Base-by-base conservation (phyloP, 805 yeast species). In the Metschnikowia henanensis region DNA sequence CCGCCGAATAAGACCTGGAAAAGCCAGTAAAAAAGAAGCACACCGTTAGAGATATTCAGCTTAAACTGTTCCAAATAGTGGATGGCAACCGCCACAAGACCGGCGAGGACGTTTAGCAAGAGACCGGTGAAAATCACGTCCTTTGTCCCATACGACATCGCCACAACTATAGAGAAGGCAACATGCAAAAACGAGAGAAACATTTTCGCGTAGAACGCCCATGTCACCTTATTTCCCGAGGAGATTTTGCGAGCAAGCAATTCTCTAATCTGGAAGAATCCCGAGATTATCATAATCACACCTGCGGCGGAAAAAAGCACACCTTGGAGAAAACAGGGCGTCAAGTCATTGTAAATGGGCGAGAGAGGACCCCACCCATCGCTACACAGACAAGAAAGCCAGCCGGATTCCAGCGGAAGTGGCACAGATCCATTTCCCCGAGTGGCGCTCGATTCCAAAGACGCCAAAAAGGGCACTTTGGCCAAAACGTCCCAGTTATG, bases 11-110 rank as follows among this genome's bases (percentile, higher is more conserved):
- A 41, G 0, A 76, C 53, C 31, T 76, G 70, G 45, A 81, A 70
- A 36, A 85, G 66, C 96, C 96, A 92, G 64, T 79, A 92, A 50
- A 84, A 72, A 30, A 92, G 74, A 36, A 90, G 65, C 0, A 79
- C 70, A 2, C 92, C 84, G 52, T 76, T 79, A 1, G 97, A 81
- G 18, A 87, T 77, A 33, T 66, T 73, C 9, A 81, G 60, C 59
- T 86, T 80, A 62, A 75, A 78, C 56, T 81, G 84, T 60, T 92
- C 97, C 46, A 85, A 60, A 63, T 81, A 85, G 45, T 88, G 84
- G 28, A 89, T 63, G 3, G 68, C 64, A 15, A 77, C 59, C 0
- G 81, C 85, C 5, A 85, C 76, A 2, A 73, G 37, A 12, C 79
- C 59, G 1, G 82, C 79, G 2, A 66, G 46, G 0, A 72, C 47